Evolutionary conservation across 345 rosid species (phyloP).

Genomic region (Turritis glabra): DNA sequence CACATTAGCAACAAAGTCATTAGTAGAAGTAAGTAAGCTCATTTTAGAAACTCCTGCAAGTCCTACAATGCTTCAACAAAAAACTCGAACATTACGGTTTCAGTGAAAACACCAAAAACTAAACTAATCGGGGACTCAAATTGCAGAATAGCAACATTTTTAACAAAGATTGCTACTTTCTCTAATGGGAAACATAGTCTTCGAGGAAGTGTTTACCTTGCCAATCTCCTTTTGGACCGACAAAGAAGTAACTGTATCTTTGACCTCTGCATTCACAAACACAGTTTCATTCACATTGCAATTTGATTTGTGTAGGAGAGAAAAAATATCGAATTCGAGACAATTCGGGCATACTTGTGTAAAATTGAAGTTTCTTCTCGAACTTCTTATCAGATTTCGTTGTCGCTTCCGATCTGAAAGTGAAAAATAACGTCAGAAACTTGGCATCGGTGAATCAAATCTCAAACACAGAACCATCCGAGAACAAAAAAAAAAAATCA

Average conservation of each 20-base stretch:
- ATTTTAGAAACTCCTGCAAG: neutral
- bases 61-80: neutral
- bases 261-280: constrained; percentile 54
- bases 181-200: neutral
- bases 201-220: constrained; percentile 44
- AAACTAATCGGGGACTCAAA: neutral
- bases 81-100: too few species aligned
- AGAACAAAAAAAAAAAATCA: neutral
- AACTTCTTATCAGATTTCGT: constrained; percentile 57
- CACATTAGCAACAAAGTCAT: neutral
- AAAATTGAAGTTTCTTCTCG: constrained; percentile 61
- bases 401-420: constrained; percentile 29
- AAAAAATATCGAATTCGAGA: neutral
- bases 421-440: neutral
- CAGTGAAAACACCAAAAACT: constrained; percentile 6
- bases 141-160: neutral
- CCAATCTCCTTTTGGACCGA: constrained; percentile 54
- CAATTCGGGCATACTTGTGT: constrained; percentile 48
- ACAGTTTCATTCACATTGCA: constrained; percentile 20
- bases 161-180: neutral
- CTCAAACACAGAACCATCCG: neutral
- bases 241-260: constrained; percentile 56
- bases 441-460: constrained; percentile 8
- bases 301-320: neutral
- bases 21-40: neutral